Conservation (phyloP, 495 filamentous ascomycete species). For the Xylaria castorea region DNA sequence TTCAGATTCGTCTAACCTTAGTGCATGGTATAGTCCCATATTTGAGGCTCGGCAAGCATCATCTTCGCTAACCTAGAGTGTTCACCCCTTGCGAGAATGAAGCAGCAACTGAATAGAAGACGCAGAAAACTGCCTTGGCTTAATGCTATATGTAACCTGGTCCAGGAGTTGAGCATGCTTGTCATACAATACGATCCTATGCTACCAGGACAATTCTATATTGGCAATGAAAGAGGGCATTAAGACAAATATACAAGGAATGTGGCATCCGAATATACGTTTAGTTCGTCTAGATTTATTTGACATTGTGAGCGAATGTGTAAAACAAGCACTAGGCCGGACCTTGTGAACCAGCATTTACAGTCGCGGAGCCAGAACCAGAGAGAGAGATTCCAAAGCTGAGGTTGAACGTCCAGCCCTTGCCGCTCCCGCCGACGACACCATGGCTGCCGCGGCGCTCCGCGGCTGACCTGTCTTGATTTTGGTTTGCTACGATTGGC, state of each 20-base stretch:
- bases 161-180: background rate
- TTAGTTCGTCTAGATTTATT: background rate
- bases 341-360: background rate
- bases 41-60: background rate
- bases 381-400: slow-evolving; percentile 39
- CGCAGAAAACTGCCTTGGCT: background rate
- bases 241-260: background rate
- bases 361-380: slow-evolving; percentile 24
- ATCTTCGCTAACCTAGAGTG: background rate
- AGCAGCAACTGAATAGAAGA: background rate
- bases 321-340: background rate
- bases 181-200: background rate
- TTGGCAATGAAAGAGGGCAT: slow-evolving; percentile 1
- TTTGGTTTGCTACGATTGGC: background rate
- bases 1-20: background rate
- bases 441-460: slow-evolving; percentile 31
- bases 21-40: background rate
- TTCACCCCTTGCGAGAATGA: background rate
- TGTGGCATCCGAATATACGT: background rate
- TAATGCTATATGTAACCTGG: background rate
- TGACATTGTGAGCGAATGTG: background rate
- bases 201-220: background rate
- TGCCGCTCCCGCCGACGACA: slow-evolving; percentile 25
- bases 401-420: slow-evolving; percentile 37
- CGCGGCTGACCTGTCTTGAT: slow-evolving; percentile 10